These are phyloP conservation scores for Massarina eburnea DNA, from an alignment of 2,329 filamentous ascomycete genomes.

Conservation along the genomic window DNA sequence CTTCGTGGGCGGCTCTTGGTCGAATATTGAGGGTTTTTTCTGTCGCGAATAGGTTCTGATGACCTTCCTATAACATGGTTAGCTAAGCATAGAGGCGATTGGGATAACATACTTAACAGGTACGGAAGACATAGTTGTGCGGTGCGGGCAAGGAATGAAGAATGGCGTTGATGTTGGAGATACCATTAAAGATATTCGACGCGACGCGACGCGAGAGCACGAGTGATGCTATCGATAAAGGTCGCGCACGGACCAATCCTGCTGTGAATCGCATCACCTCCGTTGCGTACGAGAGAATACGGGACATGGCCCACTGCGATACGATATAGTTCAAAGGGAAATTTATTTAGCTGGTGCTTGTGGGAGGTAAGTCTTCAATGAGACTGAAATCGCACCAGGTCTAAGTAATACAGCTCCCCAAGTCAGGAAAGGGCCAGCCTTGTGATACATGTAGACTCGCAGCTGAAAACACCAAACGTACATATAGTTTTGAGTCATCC, in stretches of 20 bases:
- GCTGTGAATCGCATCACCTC: too few relatives aligned
- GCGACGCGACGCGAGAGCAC: constrained; percentile 15
- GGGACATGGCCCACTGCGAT: too few relatives aligned
- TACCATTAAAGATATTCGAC: constrained; percentile 9
- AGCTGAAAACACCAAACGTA: too few relatives aligned
- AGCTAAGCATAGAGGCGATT: constrained; percentile 7
- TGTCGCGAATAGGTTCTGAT: constrained; percentile 42
- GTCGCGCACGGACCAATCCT: constrained; percentile 14
- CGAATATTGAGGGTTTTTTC: constrained; percentile 27
- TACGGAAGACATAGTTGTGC: constrained; percentile 24
- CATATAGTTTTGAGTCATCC: too few relatives aligned
- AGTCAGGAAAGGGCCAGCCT: too few relatives aligned
- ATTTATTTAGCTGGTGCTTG: too few relatives aligned
- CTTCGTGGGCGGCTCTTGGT: constrained; percentile 39
- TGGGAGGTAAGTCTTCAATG: too few relatives aligned
- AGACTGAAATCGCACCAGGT: too few relatives aligned
- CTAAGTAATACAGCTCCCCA: too few relatives aligned
- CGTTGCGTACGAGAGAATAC: too few relatives aligned
- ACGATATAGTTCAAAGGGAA: too few relatives aligned
- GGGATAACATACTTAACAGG: constrained; percentile 23
- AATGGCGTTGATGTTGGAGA: constrained; percentile 7
- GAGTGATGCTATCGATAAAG: constrained; percentile 18
- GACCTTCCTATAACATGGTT: constrained; percentile 26
- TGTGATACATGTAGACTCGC: too few relatives aligned
- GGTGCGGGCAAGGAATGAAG: constrained; percentile 10